Base-by-base conservation (phyloP, 495 filamentous ascomycete genomes). In the Bacidia gigantensis region DNA sequence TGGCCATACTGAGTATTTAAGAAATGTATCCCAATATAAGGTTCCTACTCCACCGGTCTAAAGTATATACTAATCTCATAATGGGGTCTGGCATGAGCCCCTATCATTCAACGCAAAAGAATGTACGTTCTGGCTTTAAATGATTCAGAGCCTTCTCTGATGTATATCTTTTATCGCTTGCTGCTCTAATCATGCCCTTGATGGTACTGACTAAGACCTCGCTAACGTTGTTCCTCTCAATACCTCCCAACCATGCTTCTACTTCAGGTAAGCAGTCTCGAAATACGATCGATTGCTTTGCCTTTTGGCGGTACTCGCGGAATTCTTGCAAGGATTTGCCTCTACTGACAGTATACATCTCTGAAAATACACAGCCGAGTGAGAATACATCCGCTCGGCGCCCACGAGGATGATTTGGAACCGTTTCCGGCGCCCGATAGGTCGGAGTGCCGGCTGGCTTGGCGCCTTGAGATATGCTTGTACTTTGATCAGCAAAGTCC, bases 361-460 rank as follows among this genome's bases (percentile, higher is more conserved):
- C 53, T 1, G 47, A 43, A 40, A 17, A 55, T 1, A 58, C 55
- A 24, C 51, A 54, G 26, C 55, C 55, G 14, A 58, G 38, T 3
- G 55, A 17, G 39, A 58, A 58, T 1, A 58, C 40, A 26, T 58
- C 55, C 7, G 55, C 51, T 10, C 5, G 18, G 10, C 48, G 51
- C 18, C 55, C 55, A 38, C 39, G 52, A 2, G 1, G 1, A 3
- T 46, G 1, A 12, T 25, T 25, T 2, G 43, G 21, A 12, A 3
- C 10, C 3, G 95, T 87, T 60, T 97, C 90, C 1, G 90, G 90
- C 1, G 90, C 90, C 59, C 89, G 93, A 62, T 95, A 97, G 9
- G 94, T 71, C 24, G 95, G 73, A 0, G 89, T 97, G 14, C 90
- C 90, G 61, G 89, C 95, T 58, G 96, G 12, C 17, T 26, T 29